phyloP scores from a whole-genome alignment of 805 yeast species.

The Lipomyces kockii region DNA sequence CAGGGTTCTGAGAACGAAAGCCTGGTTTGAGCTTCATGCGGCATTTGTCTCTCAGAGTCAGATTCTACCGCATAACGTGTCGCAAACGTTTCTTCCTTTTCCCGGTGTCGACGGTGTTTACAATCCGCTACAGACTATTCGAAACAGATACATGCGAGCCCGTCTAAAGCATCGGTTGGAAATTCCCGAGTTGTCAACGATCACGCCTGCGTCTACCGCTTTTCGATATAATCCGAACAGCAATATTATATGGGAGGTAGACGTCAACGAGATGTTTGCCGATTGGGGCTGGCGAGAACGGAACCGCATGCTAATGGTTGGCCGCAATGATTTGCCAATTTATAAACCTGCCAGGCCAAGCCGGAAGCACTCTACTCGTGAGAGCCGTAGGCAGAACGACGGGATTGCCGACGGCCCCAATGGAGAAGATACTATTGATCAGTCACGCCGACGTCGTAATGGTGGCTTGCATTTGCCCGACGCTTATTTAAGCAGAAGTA shows the following conservation, averaged over 20 bases:
- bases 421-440: neutral
- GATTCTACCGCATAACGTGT: slow-evolving; percentile 1
- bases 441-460: neutral
- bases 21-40: slow-evolving; percentile 33
- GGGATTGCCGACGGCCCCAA: neutral
- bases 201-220: slow-evolving; percentile 31
- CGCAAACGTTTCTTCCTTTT: neutral
- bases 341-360: slow-evolving; percentile 8
- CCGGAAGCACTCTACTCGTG: neutral
- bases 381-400: neutral
- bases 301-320: slow-evolving; percentile 27
- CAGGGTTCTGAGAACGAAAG: slow-evolving; percentile 26
- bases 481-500: slow-evolving; percentile 2
- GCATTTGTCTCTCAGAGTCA: slow-evolving; percentile 27
- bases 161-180: slow-evolving; percentile 16
- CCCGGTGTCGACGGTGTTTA: slow-evolving; percentile 37
- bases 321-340: slow-evolving; percentile 23
- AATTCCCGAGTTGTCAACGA: slow-evolving; percentile 11
- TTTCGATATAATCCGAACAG: slow-evolving; percentile 12
- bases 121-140: slow-evolving; percentile 36
- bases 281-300: slow-evolving; percentile 37
- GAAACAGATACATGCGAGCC: slow-evolving; percentile 28
- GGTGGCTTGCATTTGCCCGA: slow-evolving; percentile 4
- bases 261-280: slow-evolving; percentile 31
- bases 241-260: slow-evolving; percentile 33